Percentiles rank a stretch among this genome's conserved stretches.
Conservation (phyloP, 148 eudicot genomes). For the Gaultheria prostrata region DNA sequence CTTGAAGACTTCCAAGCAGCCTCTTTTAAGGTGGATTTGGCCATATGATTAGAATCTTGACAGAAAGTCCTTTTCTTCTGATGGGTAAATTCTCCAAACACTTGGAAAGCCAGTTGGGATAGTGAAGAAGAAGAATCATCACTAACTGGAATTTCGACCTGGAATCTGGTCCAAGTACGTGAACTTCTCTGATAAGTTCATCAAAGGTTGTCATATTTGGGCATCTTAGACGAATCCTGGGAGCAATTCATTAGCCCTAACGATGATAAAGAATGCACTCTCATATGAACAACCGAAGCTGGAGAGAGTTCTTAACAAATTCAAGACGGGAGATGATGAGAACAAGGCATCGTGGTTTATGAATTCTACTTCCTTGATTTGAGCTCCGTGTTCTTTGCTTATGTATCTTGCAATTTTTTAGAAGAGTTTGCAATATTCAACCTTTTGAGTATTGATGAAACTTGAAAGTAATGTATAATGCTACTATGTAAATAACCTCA, state of each 20-base stretch:
- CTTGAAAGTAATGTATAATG: conserved; percentile 1
- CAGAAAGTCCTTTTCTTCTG: conserved; percentile 45
- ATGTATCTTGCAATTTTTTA: conserved; percentile 10
- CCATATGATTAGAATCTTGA: conserved; percentile 52
- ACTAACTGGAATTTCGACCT: conserved; percentile 71
- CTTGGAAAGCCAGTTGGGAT: conserved; percentile 51
- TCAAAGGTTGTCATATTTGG: conserved; percentile 73
- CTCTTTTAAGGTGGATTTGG: conserved; percentile 36
- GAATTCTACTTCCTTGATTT: conserved; percentile 25
- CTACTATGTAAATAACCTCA: conserved; percentile 27
- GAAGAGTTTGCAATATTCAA: background rate
- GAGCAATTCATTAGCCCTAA: conserved; percentile 1
- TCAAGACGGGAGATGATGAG: conserved; percentile 15
- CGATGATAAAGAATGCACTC: conserved; percentile 3
- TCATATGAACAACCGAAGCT: conserved; percentile 28
- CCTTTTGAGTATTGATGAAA: conserved; percentile 1
- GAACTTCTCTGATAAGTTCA: too few relatives aligned
- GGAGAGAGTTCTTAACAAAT: conserved; percentile 24
- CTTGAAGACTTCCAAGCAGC: conserved; percentile 36
- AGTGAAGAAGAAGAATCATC: conserved; percentile 70
- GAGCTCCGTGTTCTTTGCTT: conserved; percentile 14
- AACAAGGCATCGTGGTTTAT: conserved; percentile 24
- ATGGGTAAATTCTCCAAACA: conserved; percentile 50
- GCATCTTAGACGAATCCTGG: conserved; percentile 31
- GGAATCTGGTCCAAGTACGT: too few relatives aligned